These are phyloP conservation scores for Lobosporangium transversale DNA, from an alignment of 192 early-diverging fungal genomes.

Conservation along the genomic window DNA sequence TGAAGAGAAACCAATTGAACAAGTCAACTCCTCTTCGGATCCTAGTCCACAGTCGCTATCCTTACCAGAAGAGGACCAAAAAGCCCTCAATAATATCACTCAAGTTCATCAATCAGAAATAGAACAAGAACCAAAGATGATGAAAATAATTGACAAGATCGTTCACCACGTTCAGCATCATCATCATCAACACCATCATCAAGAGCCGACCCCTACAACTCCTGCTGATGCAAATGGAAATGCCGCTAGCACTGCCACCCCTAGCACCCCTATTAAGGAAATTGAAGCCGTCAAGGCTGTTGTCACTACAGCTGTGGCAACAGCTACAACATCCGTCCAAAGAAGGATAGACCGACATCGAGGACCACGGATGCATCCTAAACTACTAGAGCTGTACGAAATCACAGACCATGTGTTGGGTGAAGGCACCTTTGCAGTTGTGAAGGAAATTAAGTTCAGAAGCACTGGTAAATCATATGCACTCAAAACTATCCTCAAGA, in stretches of 20 bases:
- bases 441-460: slow-evolving; percentile 73
- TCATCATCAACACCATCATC: neutral
- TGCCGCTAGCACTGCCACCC: neutral
- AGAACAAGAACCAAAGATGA: slow-evolving; percentile 14
- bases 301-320: neutral
- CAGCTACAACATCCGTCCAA: neutral
- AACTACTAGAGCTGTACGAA: slow-evolving; percentile 50
- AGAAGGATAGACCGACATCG: slow-evolving; percentile 1
- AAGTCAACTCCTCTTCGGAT: neutral
- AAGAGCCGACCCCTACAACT: too few relatives aligned
- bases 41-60: slow-evolving; percentile 4
- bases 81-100: neutral
- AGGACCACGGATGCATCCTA: slow-evolving; percentile 38
- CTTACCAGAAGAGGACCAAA: neutral
- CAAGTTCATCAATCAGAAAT: neutral
- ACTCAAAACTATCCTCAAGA: slow-evolving; percentile 80
- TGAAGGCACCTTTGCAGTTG: slow-evolving; percentile 68
- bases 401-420: slow-evolving; percentile 60
- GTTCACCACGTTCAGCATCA: slow-evolving; percentile 1
- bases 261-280: too few relatives aligned
- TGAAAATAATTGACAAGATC: slow-evolving; percentile 30
- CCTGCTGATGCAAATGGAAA: too few relatives aligned
- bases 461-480: slow-evolving; percentile 68
- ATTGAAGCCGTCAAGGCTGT: too few relatives aligned
- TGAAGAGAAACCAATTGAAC: too few relatives aligned